A percentile compares a stretch with the other conserved stretches of the same genome.
These are phyloP conservation scores for Geotrichum ghanense DNA, from an alignment of 805 yeast species.

Conservation along the genomic window DNA sequence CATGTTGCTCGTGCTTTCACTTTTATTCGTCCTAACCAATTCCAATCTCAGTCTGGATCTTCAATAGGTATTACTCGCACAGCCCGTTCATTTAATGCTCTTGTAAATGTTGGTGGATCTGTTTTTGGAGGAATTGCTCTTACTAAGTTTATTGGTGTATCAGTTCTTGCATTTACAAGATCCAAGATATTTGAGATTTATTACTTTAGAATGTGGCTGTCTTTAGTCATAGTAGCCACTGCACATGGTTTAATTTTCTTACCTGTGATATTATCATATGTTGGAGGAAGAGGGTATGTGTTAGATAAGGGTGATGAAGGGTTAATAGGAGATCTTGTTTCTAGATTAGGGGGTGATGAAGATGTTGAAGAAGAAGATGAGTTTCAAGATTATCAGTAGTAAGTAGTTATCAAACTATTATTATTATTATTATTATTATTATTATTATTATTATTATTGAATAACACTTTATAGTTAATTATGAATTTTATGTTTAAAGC, in stretches of 20 bases:
- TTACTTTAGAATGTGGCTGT: slow-evolving; percentile 91
- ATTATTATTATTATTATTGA: no score
- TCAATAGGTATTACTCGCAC: slow-evolving; percentile 19
- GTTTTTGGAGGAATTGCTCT: slow-evolving; percentile 84
- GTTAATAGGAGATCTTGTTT: slow-evolving; percentile 19
- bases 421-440: no score
- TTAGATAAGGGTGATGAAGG: slow-evolving; percentile 25
- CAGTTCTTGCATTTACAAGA: slow-evolving; percentile 74
- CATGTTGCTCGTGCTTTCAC: slow-evolving; percentile 78
- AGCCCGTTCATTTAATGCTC: slow-evolving; percentile 40
- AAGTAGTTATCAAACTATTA: no score
- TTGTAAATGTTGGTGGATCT: slow-evolving; percentile 75
- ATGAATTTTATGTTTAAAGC: no score
- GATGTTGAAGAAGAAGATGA: background rate
- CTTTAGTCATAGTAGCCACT: slow-evolving; percentile 65
- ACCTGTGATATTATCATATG: slow-evolving; percentile 57
- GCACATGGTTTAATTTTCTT: slow-evolving; percentile 67
- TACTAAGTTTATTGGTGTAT: slow-evolving; percentile 81
- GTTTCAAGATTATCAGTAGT: no score
- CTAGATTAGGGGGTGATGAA: slow-evolving; percentile 10
- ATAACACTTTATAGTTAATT: no score
- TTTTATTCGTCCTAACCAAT: slow-evolving; percentile 17
- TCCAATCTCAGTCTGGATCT: background rate
- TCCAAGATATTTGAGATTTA: slow-evolving; percentile 84
- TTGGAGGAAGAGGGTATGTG: slow-evolving; percentile 50